These are phyloP conservation scores for Sclerotinia nivalis DNA, from an alignment of 2,329 filamentous ascomycete species.

Conservation along the genomic window DNA sequence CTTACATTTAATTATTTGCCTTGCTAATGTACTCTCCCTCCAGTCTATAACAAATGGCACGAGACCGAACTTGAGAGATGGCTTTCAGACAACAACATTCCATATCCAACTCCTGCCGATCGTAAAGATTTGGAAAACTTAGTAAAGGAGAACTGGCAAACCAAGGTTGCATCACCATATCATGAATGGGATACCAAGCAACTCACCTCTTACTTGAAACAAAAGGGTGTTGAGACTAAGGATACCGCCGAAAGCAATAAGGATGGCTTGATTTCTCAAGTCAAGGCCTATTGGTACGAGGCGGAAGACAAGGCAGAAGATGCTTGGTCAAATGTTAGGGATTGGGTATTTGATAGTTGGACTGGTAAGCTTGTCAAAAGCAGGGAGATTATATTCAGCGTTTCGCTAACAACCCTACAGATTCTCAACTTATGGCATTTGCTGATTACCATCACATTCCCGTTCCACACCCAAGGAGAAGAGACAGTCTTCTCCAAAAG, in stretches of 20 bases:
- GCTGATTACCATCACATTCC: constrained; percentile 82
- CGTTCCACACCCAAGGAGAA: constrained; percentile 82
- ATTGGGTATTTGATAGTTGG: constrained; percentile 88
- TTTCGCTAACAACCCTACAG: constrained; percentile 49
- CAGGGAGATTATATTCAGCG: not conserved
- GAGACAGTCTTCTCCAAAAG: constrained; percentile 77
- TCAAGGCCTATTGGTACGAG: constrained; percentile 75
- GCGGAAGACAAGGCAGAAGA: constrained; percentile 74
- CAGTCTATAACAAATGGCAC: constrained; percentile 99
- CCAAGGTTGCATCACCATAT: constrained; percentile 73
- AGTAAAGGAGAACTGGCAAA: constrained; percentile 88
- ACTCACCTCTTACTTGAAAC: constrained; percentile 65
- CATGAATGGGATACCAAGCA: constrained; percentile 72
- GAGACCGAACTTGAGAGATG: constrained; percentile 96
- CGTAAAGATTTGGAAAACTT: constrained; percentile 91
- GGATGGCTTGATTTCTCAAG: constrained; percentile 66
- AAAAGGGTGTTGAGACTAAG: constrained; percentile 70
- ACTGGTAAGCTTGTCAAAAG: not conserved
- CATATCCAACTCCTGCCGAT: constrained; percentile 86
- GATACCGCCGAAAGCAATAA: constrained; percentile 66
- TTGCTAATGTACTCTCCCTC: constrained; percentile 38
- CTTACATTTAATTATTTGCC: not conserved
- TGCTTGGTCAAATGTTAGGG: constrained; percentile 70
- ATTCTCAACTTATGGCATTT: constrained; percentile 91
- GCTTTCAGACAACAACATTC: constrained; percentile 89